Evolutionary conservation across 1,139 yeast species (phyloP).

Genomic region (Saccharomyces hybrid): DNA sequence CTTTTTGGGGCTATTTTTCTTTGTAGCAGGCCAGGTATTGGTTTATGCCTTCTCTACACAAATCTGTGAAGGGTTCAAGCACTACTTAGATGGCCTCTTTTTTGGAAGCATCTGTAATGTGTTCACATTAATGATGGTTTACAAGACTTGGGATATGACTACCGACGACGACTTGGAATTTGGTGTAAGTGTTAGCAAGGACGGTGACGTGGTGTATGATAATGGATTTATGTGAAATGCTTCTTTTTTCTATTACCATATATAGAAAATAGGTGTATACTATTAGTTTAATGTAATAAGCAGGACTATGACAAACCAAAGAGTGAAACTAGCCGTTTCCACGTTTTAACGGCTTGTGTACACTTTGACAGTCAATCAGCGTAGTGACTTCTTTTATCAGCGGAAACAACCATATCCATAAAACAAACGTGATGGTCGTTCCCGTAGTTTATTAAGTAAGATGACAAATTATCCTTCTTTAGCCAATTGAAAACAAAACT

Average conservation of each 20-base stretch:
- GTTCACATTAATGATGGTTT: constrained; percentile 86
- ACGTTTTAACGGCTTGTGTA: background rate
- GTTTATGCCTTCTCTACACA: constrained; percentile 56
- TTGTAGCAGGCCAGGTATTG: constrained; percentile 71
- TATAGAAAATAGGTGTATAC: background rate
- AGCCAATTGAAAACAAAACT: background rate
- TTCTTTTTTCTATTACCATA: background rate
- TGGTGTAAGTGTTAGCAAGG: constrained; percentile 45
- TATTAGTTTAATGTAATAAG: background rate
- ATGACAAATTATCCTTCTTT: background rate
- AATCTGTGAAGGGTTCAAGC: constrained; percentile 67
- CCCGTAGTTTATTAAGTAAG: background rate
- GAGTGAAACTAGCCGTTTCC: background rate
- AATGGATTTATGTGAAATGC: background rate
- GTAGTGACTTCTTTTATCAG: background rate
- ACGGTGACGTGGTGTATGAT: constrained; percentile 30
- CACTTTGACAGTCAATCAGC: background rate
- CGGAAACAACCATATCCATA: background rate
- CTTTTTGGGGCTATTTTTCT: constrained; percentile 59
- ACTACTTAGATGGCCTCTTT: constrained; percentile 84
- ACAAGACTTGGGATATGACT: constrained; percentile 93
- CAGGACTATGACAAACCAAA: background rate
- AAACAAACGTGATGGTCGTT: background rate
- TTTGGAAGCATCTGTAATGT: constrained; percentile 75
- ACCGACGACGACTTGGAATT: constrained; percentile 95